Evolutionary conservation across 495 filamentous ascomycete genomes (phyloP).

Genomic region (Acidiella bohemica): DNA sequence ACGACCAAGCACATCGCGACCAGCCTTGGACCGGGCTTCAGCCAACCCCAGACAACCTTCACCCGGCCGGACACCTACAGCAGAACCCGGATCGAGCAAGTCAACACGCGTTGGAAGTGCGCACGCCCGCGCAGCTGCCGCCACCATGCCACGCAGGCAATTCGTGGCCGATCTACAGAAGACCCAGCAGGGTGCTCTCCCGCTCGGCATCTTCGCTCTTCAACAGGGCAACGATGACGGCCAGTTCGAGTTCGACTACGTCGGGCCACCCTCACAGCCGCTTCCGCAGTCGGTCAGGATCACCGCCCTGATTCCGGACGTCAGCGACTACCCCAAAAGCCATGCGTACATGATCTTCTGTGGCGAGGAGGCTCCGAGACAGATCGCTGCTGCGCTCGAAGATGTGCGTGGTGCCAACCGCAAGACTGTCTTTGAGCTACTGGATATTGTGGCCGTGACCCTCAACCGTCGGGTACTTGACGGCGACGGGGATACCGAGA

Average conservation of each 20-base stretch:
- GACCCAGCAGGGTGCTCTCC: slow-evolving; percentile 25
- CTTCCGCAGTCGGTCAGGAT: slow-evolving; percentile 31
- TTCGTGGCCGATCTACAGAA: slow-evolving; percentile 41
- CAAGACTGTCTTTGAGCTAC: slow-evolving; percentile 25
- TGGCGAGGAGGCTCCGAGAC: slow-evolving; percentile 35
- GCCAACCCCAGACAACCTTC: too few relatives aligned
- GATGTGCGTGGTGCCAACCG: slow-evolving; percentile 23
- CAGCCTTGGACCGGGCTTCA: too few relatives aligned
- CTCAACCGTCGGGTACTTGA: slow-evolving; percentile 15
- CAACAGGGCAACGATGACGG: slow-evolving; percentile 47
- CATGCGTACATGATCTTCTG: slow-evolving; percentile 51
- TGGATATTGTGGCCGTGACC: slow-evolving; percentile 26
- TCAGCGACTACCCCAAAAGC: slow-evolving; percentile 48
- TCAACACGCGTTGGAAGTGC: too few relatives aligned
- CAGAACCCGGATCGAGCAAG: too few relatives aligned
- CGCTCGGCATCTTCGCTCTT: slow-evolving; percentile 35
- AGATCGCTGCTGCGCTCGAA: slow-evolving; percentile 37
- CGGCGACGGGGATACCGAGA: slow-evolving; percentile 25
- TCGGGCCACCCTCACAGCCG: slow-evolving; percentile 2
- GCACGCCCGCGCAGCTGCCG: too few relatives aligned
- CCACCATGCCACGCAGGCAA: slow-evolving; percentile 44
- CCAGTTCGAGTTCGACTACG: slow-evolving; percentile 41
- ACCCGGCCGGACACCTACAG: too few relatives aligned
- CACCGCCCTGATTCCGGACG: slow-evolving; percentile 39
- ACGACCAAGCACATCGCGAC: too few relatives aligned